Evolutionary conservation across 2,329 filamentous ascomycete genomes (phyloP).

Genomic region (Penicillium sp.): DNA sequence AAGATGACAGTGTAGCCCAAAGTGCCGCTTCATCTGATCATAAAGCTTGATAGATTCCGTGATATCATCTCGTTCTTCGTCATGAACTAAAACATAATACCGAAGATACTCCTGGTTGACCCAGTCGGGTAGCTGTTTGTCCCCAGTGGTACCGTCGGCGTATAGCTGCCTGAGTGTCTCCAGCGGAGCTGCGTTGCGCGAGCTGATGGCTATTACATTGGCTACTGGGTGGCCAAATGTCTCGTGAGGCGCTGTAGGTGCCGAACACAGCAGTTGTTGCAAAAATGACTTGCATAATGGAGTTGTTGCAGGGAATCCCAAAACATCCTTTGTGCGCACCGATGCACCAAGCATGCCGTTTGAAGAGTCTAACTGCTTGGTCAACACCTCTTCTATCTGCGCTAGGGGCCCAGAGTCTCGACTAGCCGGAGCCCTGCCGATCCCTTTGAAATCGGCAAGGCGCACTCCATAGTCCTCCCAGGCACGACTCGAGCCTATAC

Average conservation of each 20-base stretch:
- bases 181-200: constrained; percentile 76
- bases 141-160: constrained; percentile 74
- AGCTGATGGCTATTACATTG: constrained; percentile 92
- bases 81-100: constrained; percentile 95
- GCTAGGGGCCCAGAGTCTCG: constrained; percentile 42
- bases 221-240: constrained; percentile 94
- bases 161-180: constrained; percentile 84
- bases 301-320: constrained; percentile 52
- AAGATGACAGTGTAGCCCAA: constrained; percentile 92
- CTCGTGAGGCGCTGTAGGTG: constrained; percentile 79
- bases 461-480: constrained; percentile 90
- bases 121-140: constrained; percentile 73
- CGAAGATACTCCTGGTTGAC: constrained; percentile 88
- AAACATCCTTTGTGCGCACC: constrained; percentile 31
- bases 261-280: constrained; percentile 74
- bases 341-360: constrained; percentile 53
- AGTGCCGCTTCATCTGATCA: constrained; percentile 98
- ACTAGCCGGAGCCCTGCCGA: constrained; percentile 36
- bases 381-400: constrained; percentile 76
- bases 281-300: constrained; percentile 85
- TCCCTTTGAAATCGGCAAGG: constrained; percentile 66
- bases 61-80: constrained; percentile 94
- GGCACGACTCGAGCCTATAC: constrained; percentile 74
- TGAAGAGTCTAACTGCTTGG: constrained; percentile 72
- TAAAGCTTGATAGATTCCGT: constrained; percentile 84